Conservation (phyloP, 2,329 filamentous ascomycete species). For the Fragosphaeria purpurea region DNA sequence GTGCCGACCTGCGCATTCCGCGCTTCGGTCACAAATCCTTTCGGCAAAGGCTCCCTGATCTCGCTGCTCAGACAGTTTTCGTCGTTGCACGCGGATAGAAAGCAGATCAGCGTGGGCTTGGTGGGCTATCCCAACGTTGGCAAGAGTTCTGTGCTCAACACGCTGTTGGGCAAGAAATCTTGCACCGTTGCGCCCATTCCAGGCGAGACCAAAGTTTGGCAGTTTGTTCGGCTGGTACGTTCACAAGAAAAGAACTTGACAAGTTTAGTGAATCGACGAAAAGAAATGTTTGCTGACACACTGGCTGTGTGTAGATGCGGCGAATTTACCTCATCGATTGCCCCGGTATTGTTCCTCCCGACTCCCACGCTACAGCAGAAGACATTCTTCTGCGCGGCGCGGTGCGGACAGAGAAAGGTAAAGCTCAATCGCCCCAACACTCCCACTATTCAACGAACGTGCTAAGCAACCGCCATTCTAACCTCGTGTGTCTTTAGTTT, state of each 20-base stretch:
- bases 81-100: slow-evolving; percentile 46
- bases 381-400: slow-evolving; percentile 87
- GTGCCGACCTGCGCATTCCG: slow-evolving; percentile 93
- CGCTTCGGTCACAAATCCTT: slow-evolving; percentile 87
- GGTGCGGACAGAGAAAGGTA: slow-evolving; percentile 73
- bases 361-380: slow-evolving; percentile 69
- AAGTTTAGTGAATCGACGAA: no score
- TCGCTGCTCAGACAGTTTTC: slow-evolving; percentile 89
- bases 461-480: no score
- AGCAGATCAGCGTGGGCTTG: slow-evolving; percentile 78
- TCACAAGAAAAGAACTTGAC: no score
- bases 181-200: slow-evolving; percentile 90
- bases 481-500: slow-evolving; percentile 38
- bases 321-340: slow-evolving; percentile 86
- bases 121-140: slow-evolving; percentile 83
- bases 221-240: slow-evolving; percentile 25
- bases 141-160: slow-evolving; percentile 97
- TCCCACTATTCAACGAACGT: no score
- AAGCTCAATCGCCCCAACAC: no score
- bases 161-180: slow-evolving; percentile 81
- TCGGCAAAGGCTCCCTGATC: slow-evolving; percentile 91
- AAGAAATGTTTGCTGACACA: not conserved
- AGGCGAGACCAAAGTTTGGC: slow-evolving; percentile 74
- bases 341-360: slow-evolving; percentile 90
- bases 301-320: slow-evolving; percentile 45